A percentile compares a stretch with the other conserved stretches of the same genome.
phyloP scores from a whole-genome alignment of 202 grass and related monocot species.

The Carex sylvatica region DNA sequence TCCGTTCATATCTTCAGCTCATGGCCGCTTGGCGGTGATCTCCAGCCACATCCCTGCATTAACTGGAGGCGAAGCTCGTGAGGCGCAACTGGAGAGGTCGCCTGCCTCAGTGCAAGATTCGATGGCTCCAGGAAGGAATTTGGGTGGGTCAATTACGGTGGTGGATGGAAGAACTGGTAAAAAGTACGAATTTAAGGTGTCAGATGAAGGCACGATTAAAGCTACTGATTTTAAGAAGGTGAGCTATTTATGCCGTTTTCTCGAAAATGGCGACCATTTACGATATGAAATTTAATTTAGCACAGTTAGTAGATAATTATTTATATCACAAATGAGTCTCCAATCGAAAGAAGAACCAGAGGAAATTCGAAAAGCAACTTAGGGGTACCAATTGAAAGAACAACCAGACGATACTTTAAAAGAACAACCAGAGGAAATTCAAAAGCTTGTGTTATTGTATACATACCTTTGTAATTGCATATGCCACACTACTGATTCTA shows the following conservation, averaged over 20 bases:
- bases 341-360: background rate
- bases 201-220: conserved; percentile 68
- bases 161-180: conserved; percentile 59
- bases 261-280: background rate
- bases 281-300: no score
- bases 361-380: background rate
- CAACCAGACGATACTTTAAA: background rate
- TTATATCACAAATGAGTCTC: no score
- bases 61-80: background rate
- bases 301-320: no score
- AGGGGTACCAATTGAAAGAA: background rate
- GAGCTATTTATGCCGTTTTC: background rate
- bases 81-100: conserved; percentile 41
- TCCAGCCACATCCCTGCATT: conserved; percentile 35
- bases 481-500: background rate
- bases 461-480: background rate
- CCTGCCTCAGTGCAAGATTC: conserved; percentile 32
- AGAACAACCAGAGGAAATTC: background rate
- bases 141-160: conserved; percentile 49
- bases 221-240: conserved; percentile 92
- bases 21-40: conserved; percentile 45
- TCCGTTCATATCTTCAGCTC: conserved; percentile 19
- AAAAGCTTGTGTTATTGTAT: background rate
- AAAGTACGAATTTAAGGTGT: conserved; percentile 63
- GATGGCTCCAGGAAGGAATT: conserved; percentile 25